Percentiles rank a stretch among this genome's conserved stretches.
phyloP scores from a whole-genome alignment of 2,329 filamentous ascomycete species.

The Epichloe festucae region DNA sequence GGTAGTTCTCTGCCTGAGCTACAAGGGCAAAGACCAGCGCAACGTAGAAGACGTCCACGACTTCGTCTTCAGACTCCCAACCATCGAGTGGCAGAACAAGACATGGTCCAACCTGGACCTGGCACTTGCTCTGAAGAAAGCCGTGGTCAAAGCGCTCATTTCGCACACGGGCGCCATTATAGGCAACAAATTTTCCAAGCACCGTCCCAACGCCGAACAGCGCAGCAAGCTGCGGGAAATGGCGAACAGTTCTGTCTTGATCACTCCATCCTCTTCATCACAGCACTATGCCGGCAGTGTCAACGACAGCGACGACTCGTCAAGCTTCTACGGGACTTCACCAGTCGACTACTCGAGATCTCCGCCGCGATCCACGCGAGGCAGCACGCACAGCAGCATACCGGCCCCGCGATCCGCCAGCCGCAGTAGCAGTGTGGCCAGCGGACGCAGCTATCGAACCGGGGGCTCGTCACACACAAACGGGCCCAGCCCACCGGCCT shows the following conservation, averaged over 20 bases:
- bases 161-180: slow-evolving; percentile 94
- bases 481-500: slow-evolving; percentile 23
- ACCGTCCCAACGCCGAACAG: slow-evolving; percentile 69
- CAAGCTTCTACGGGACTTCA: slow-evolving; percentile 39
- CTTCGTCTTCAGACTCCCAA: slow-evolving; percentile 90
- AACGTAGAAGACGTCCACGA: slow-evolving; percentile 96
- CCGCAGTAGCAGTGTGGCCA: slow-evolving; percentile 40
- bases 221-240: slow-evolving; percentile 70
- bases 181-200: slow-evolving; percentile 89
- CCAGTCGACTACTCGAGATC: slow-evolving; percentile 47
- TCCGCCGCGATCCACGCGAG: slow-evolving; percentile 39
- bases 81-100: slow-evolving; percentile 94
- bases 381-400: slow-evolving; percentile 35
- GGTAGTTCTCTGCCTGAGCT: slow-evolving; percentile 88
- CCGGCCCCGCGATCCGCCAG: slow-evolving; percentile 32
- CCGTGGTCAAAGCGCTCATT: slow-evolving; percentile 85
- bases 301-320: slow-evolving; percentile 44
- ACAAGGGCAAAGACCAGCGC: slow-evolving; percentile 90
- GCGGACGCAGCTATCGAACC: slow-evolving; percentile 28
- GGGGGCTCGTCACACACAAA: slow-evolving; percentile 15
- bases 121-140: slow-evolving; percentile 82
- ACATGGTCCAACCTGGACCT: slow-evolving; percentile 98
- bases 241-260: slow-evolving; percentile 62
- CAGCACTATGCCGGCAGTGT: slow-evolving; percentile 28
- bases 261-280: slow-evolving; percentile 22